Evolutionary conservation across 2,329 filamentous ascomycete genomes (phyloP), one percentile per base, ranked within the genome.

Genomic region (Monosporascus ibericus): DNA sequence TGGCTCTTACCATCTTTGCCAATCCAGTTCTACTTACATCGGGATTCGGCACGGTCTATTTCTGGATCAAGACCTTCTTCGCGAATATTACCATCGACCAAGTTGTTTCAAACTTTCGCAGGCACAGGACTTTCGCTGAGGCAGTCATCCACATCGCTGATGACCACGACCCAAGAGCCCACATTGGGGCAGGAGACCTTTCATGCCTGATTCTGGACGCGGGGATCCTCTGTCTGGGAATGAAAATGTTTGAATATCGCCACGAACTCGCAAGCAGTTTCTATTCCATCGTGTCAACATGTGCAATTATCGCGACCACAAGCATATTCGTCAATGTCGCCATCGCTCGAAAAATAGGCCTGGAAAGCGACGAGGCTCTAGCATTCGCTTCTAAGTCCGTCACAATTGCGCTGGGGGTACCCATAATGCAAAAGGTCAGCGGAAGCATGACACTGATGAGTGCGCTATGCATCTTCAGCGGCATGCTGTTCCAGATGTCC

Each of bases 181-280:
- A 66, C 38, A 55, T 68, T 15, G 66, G 66, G 3, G 63, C 65
- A 6, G 66, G 65, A 18, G 65, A 68, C 44, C 51, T 68, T 7
- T 60, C 64, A 8, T 53, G 55, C 8, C 55, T 61, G 2, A 50
- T 68, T 9, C 51, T 68, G 8, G 65, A 68, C 30, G 65, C 65
- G 5, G 66, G 66, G 9, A 66, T 68, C 30, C 59, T 63, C 24
- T 65, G 60, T 37, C 54, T 68, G 52, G 65, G 65, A 0, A 61
- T 68, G 54, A 68, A 68, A 55, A 67, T 68, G 62, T 68, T 64
- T 53, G 65, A 68, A 49, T 64, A 67, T 51, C 63, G 66, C 20
- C 54, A 54, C n/a, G 65, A 67, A 44, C 55, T 68, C 6, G 65
- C 62, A 59, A 51, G 55, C 5, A 62, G 60, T 47, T 50, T 63